These are phyloP conservation scores for Aspergillus awamori DNA, from an alignment of 2,329 filamentous ascomycete genomes.

Conservation along the genomic window DNA sequence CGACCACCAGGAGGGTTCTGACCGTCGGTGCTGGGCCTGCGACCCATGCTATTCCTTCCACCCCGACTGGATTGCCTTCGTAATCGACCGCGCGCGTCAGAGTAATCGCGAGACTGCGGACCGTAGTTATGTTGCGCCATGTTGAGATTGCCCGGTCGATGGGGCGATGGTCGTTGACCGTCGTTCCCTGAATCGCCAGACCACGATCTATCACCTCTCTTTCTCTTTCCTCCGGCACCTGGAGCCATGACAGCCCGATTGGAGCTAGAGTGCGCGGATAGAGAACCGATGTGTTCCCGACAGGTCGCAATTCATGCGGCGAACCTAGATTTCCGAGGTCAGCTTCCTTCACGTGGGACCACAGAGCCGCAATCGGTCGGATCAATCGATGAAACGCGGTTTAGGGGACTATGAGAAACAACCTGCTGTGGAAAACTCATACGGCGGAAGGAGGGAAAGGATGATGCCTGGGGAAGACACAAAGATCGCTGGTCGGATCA, in stretches of 20 bases:
- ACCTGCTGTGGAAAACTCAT: conserved; percentile 22
- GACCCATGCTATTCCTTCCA: conserved; percentile 40
- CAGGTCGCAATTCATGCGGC: conserved; percentile 38
- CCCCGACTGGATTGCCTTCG: conserved; percentile 44
- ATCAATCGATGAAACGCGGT: not conserved
- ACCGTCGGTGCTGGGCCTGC: conserved; percentile 38
- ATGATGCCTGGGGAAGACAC: conserved; percentile 11
- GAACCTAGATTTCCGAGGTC: conserved; percentile 21
- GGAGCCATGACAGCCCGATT: conserved; percentile 52
- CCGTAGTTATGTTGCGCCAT: conserved; percentile 56
- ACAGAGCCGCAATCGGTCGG: conserved; percentile 3
- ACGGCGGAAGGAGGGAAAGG: conserved; percentile 11
- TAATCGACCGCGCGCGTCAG: conserved; percentile 43
- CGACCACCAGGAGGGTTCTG: conserved; percentile 38
- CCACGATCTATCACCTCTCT: conserved; percentile 52
- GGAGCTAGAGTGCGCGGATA: conserved; percentile 31
- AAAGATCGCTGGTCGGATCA: conserved; percentile 11
- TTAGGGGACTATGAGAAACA: not conserved
- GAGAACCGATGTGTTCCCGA: conserved; percentile 29
- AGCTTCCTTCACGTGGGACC: conserved; percentile 11
- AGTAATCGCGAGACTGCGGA: conserved; percentile 40
- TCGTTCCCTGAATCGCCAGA: conserved; percentile 48
- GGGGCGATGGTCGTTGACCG: conserved; percentile 48
- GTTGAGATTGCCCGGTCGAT: conserved; percentile 51
- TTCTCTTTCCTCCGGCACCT: conserved; percentile 57